phyloP scores from a whole-genome alignment of 441 rosid species.

The Biscutella laevigata region DNA sequence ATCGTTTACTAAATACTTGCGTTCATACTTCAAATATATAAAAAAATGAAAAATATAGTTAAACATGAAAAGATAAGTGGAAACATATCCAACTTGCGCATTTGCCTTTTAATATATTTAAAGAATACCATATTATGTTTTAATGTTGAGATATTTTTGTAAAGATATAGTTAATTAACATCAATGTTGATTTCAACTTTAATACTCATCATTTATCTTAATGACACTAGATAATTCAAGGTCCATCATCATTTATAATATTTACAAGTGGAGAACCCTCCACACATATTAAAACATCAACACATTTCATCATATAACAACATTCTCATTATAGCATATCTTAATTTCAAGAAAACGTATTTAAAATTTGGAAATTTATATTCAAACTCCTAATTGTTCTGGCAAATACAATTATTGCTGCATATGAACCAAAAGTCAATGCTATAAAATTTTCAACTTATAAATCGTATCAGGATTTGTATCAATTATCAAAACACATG shows the following conservation, averaged over 20 bases:
- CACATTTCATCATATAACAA: slow-evolving; percentile 1
- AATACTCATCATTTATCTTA: slow-evolving; percentile 16
- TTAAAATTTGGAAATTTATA: neutral
- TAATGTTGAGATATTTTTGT: slow-evolving; percentile 16
- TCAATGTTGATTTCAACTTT: slow-evolving; percentile 20
- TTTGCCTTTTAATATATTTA: slow-evolving; percentile 16
- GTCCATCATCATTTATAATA: slow-evolving; percentile 26
- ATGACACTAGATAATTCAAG: slow-evolving; percentile 15
- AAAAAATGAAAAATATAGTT: neutral
- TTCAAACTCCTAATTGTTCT: slow-evolving; percentile 14
- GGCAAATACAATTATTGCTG: slow-evolving; percentile 14
- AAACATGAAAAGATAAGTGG: slow-evolving; percentile 24
- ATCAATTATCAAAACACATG: slow-evolving; percentile 7
- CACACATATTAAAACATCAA: neutral
- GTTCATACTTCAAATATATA: slow-evolving; percentile 18
- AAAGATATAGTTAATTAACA: slow-evolving; percentile 14
- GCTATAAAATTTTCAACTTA: neutral
- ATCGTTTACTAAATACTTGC: slow-evolving; percentile 7
- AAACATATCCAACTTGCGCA: slow-evolving; percentile 30
- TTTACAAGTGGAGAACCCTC: slow-evolving; percentile 27
- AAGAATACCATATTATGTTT: slow-evolving; percentile 25
- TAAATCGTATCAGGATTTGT: neutral
- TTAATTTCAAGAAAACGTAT: neutral
- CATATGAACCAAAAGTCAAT: slow-evolving; percentile 12
- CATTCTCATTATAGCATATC: slow-evolving; percentile 2